Percentiles rank a stretch among this genome's conserved stretches.
These are phyloP conservation scores for Paramecium tetraurelia DNA, from an alignment of 73 alveolate species.

Conservation along the genomic window DNA sequence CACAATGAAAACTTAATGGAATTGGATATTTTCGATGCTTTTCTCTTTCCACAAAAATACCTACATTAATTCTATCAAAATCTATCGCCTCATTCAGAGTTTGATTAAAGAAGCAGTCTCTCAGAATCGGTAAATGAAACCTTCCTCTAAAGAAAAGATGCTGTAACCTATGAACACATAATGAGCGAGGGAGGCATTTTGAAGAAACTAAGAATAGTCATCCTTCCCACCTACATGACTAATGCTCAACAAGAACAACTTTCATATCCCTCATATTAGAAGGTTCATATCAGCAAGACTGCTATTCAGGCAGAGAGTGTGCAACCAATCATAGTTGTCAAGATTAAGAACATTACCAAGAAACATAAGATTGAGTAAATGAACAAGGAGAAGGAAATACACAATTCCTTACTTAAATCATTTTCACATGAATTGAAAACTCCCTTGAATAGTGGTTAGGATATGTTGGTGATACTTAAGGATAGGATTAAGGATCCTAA, in stretches of 20 bases:
- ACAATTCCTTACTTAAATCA: not conserved
- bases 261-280: slow-evolving; percentile 2
- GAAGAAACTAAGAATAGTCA: not conserved
- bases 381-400: not conserved
- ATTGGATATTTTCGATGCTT: not conserved
- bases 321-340: not conserved
- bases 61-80: not conserved
- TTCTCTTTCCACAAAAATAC: not conserved
- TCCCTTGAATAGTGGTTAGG: slow-evolving; percentile 18
- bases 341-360: not conserved
- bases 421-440: slow-evolving; percentile 41
- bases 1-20: not conserved
- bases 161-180: not conserved
- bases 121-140: slow-evolving; percentile 19
- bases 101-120: not conserved
- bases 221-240: not conserved
- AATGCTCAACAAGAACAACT: not conserved
- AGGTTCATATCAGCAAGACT: not conserved
- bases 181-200: not conserved
- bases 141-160: not conserved
- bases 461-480: not conserved
- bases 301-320: not conserved
- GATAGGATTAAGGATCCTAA: not conserved
- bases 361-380: not conserved
- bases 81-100: not conserved